Percentiles rank a stretch among this genome's conserved stretches.
phyloP scores from a whole-genome alignment of 768 basidiomycete genomes.

The Boletus subcaerulescens region DNA sequence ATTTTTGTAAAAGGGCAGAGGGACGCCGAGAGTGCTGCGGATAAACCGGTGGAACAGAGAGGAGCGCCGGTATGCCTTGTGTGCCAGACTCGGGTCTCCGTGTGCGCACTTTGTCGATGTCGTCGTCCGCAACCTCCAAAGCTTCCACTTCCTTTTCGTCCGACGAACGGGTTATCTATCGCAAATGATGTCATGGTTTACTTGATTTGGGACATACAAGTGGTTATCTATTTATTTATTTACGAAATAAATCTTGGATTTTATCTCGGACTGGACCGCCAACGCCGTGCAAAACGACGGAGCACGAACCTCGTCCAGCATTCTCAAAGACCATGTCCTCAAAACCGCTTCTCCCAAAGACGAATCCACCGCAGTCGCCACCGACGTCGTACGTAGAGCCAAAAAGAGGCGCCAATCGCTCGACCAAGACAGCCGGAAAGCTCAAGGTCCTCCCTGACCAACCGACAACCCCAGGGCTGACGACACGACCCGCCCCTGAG shows the following conservation, averaged over 20 bases:
- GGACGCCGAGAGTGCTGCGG: not conserved
- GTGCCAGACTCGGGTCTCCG: not conserved
- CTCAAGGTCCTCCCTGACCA: conserved; percentile 88
- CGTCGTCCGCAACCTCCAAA: not conserved
- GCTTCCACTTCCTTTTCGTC: not conserved
- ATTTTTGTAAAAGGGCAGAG: not conserved
- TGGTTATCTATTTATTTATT: not conserved
- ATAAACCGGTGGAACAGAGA: not conserved
- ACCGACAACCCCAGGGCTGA: conserved; percentile 49
- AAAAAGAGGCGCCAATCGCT: conserved; percentile 73
- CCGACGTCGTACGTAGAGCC: conserved; percentile 33
- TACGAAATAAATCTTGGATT: not conserved
- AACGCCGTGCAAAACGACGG: conserved; percentile 15
- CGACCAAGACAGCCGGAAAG: conserved; percentile 80
- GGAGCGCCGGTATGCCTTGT: not conserved
- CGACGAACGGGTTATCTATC: not conserved
- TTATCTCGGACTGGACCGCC: conserved; percentile 14
- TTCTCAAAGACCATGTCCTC: conserved; percentile 23
- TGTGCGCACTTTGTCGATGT: not conserved
- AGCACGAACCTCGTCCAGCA: conserved; percentile 1
- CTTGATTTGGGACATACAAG: not conserved
- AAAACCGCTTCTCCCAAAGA: conserved; percentile 32
- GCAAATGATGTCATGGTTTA: conserved; percentile 15
- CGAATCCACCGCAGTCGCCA: conserved; percentile 18
- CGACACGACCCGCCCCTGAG: conserved; percentile 22